Conservation (phyloP, 1,284 basidiomycete species). For the Acaromyces ingoldii region DNA sequence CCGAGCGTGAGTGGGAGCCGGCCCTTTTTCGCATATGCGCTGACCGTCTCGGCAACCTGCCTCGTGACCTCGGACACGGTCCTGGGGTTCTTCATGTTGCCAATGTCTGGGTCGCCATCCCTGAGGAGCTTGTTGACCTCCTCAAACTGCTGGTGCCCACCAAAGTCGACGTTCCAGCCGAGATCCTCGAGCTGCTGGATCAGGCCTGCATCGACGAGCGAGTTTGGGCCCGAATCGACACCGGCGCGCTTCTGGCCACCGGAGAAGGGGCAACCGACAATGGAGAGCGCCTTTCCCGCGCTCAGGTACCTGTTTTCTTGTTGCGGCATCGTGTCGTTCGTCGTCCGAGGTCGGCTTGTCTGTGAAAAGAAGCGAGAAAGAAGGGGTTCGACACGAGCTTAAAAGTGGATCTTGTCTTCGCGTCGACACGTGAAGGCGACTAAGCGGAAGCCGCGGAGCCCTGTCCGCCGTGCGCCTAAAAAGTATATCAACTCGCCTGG, state of each 20-base stretch:
- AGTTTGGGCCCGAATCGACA: constrained; percentile 45
- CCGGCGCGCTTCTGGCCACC: constrained; percentile 44
- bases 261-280: constrained; percentile 47
- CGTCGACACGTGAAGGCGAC: too few species aligned
- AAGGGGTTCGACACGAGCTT: background rate
- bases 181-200: constrained; percentile 55
- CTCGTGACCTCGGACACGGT: constrained; percentile 63
- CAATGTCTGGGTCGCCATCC: constrained; percentile 34
- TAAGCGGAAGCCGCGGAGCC: too few species aligned
- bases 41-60: constrained; percentile 72
- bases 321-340: background rate
- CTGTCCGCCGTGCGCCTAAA: too few species aligned
- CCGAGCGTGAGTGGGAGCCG: constrained; percentile 87
- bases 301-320: background rate
- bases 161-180: constrained; percentile 83
- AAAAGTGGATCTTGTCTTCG: background rate
- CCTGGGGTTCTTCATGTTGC: constrained; percentile 41
- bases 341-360: background rate
- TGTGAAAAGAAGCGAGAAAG: background rate
- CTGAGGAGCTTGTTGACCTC: constrained; percentile 58
- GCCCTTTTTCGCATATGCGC: constrained; percentile 69
- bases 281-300: constrained; percentile 12
- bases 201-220: constrained; percentile 40
- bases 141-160: constrained; percentile 82
- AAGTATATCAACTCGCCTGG: too few species aligned